Percentiles rank a stretch among this genome's conserved stretches.
phyloP scores from a whole-genome alignment of 768 basidiomycete species.

The Phaeolepiota aurea region DNA sequence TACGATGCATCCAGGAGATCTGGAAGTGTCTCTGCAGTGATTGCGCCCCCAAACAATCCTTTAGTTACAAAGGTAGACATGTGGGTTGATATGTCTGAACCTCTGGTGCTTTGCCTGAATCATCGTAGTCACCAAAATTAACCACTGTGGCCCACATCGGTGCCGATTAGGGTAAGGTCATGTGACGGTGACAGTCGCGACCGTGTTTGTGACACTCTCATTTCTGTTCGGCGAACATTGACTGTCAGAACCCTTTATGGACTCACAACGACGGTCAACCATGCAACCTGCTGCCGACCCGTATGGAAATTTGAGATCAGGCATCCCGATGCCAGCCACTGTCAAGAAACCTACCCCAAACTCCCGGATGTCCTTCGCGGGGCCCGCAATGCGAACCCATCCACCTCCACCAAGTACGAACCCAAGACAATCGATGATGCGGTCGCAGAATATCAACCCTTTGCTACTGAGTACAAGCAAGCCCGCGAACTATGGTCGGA shows the following conservation, averaged over 20 bases:
- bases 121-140: not conserved
- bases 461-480: conserved; percentile 65
- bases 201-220: conserved; percentile 21
- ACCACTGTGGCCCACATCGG: not conserved
- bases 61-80: conserved; percentile 20
- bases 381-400: conserved; percentile 58
- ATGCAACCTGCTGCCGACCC: conserved; percentile 47
- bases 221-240: not conserved
- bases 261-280: conserved; percentile 46
- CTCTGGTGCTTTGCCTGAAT: not conserved
- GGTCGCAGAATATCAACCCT: conserved; percentile 62
- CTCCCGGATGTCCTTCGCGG: conserved; percentile 64
- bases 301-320: conserved; percentile 45
- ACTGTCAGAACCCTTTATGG: conserved; percentile 20
- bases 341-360: conserved; percentile 60
- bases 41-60: conserved; percentile 83
- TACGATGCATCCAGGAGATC: conserved; percentile 82
- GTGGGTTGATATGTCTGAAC: not conserved
- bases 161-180: conserved; percentile 3
- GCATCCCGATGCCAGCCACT: conserved; percentile 69
- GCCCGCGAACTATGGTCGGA: conserved; percentile 52
- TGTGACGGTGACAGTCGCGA: conserved; percentile 12
- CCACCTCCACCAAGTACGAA: conserved; percentile 39
- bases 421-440: conserved; percentile 60
- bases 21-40: conserved; percentile 48